These are phyloP conservation scores for Pseudocercospora macadamiae DNA, from an alignment of 2,329 filamentous ascomycete species.

Conservation along the genomic window DNA sequence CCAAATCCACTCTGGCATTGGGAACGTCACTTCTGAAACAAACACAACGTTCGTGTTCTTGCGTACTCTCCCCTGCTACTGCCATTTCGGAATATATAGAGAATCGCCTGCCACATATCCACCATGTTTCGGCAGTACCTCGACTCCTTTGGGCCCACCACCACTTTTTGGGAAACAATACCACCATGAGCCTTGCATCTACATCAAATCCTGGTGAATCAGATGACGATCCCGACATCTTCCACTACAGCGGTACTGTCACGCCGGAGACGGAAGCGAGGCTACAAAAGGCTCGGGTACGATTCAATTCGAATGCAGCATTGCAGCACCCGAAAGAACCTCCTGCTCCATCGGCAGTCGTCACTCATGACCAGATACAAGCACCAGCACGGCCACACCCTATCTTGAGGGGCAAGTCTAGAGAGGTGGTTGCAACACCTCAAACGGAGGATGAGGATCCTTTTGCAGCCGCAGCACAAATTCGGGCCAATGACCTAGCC, in stretches of 20 bases:
- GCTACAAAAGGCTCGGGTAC: constrained; percentile 5
- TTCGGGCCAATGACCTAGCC: constrained; percentile 17
- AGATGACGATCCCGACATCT: constrained; percentile 15
- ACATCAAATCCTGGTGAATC: constrained; percentile 12
- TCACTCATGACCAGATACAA: constrained; percentile 10
- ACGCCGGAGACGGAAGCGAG: background rate
- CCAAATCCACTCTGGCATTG: background rate
- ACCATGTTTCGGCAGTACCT: background rate
- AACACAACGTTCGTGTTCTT: constrained; percentile 1
- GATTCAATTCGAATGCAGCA: constrained; percentile 12
- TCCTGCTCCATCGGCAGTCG: constrained; percentile 13
- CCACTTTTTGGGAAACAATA: background rate
- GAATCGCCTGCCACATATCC: background rate
- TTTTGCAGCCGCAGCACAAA: constrained; percentile 13
- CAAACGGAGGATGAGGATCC: background rate
- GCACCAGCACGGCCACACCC: constrained; percentile 12
- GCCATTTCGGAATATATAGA: background rate
- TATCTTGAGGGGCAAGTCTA: constrained; percentile 10
- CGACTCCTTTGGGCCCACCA: background rate
- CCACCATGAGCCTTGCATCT: constrained; percentile 5
- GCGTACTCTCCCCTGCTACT: constrained; percentile 1
- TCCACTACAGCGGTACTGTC: background rate
- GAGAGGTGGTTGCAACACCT: background rate
- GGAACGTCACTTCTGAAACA: constrained; percentile 5
- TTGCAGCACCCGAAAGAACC: constrained; percentile 7